These are phyloP conservation scores for Talaromyces verruculosus DNA, from an alignment of 2,329 filamentous ascomycete genomes.

Conservation along the genomic window DNA sequence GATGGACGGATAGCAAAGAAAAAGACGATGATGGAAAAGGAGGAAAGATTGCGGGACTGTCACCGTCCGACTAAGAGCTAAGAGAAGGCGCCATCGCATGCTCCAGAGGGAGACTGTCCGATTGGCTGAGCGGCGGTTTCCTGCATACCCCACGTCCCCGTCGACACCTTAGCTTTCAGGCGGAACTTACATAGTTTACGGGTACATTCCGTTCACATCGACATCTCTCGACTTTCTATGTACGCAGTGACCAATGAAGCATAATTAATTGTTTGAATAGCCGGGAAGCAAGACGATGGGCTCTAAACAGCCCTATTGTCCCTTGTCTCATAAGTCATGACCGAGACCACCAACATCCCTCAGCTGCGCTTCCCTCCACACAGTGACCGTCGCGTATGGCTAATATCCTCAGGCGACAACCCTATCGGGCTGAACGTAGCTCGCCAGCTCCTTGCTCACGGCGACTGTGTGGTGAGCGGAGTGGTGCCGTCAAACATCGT, in stretches of 20 bases:
- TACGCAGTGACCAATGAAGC: not conserved
- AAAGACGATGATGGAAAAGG: conserved; percentile 9
- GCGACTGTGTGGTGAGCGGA: conserved; percentile 85
- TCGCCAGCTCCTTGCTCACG: conserved; percentile 79
- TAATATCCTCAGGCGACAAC: conserved; percentile 82
- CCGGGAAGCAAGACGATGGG: conserved; percentile 19
- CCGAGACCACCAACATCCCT: conserved; percentile 38
- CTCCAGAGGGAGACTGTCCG: not conserved
- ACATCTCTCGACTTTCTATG: not conserved
- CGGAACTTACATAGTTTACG: not conserved
- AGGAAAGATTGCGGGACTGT: conserved; percentile 19
- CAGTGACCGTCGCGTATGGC: conserved; percentile 79
- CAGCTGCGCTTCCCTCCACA: conserved; percentile 58
- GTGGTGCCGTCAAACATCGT: conserved; percentile 77
- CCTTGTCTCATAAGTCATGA: conserved; percentile 31
- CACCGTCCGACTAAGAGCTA: conserved; percentile 1
- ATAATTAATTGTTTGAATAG: not conserved
- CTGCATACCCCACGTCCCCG: conserved; percentile 15
- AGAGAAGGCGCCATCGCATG: conserved; percentile 8
- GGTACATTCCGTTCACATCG: not conserved
- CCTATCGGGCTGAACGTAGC: conserved; percentile 81
- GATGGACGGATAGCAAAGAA: conserved; percentile 20
- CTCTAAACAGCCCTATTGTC: conserved; percentile 27
- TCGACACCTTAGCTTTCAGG: conserved; percentile 9
- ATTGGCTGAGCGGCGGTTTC: conserved; percentile 9